Conservation (phyloP, 2,329 filamentous ascomycete species). For the Bipolaris zeicola region DNA sequence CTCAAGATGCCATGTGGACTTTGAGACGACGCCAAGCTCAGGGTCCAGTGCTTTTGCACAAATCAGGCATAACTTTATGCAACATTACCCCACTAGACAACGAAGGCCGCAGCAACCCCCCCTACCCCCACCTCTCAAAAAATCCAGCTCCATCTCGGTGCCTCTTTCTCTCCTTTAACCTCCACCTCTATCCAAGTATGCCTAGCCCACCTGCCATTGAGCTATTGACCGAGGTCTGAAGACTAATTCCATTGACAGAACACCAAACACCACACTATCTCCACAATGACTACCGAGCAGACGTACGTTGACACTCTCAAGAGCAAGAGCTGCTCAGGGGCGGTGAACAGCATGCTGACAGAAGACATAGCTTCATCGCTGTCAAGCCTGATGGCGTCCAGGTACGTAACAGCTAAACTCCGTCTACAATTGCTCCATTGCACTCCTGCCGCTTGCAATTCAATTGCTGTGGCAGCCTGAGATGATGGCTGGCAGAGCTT, state of each 20-base stretch:
- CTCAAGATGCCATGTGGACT: conserved; percentile 23
- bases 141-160: conserved; percentile 28
- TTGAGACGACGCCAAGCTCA: conserved; percentile 19
- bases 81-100: conserved; percentile 17
- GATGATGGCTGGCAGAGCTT: background rate
- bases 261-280: conserved; percentile 41
- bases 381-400: conserved; percentile 99
- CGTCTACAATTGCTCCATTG: background rate
- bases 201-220: conserved; percentile 48
- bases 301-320: conserved; percentile 67
- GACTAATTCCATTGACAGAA: conserved; percentile 49
- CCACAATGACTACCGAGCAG: conserved; percentile 72
- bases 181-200: conserved; percentile 26
- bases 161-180: conserved; percentile 12
- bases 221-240: conserved; percentile 55
- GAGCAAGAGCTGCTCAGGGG: conserved; percentile 1
- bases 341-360: conserved; percentile 38
- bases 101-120: conserved; percentile 18
- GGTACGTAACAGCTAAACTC: conserved; percentile 60
- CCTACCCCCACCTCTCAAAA: conserved; percentile 38
- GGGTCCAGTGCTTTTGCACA: conserved; percentile 12
- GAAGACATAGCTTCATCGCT: conserved; percentile 85
- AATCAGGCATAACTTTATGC: conserved; percentile 17
- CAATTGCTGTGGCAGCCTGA: background rate
- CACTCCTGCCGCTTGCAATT: background rate